Evolutionary conservation across 352 stramenopile species (phyloP).

Genomic region (Pythium inflatum): DNA sequence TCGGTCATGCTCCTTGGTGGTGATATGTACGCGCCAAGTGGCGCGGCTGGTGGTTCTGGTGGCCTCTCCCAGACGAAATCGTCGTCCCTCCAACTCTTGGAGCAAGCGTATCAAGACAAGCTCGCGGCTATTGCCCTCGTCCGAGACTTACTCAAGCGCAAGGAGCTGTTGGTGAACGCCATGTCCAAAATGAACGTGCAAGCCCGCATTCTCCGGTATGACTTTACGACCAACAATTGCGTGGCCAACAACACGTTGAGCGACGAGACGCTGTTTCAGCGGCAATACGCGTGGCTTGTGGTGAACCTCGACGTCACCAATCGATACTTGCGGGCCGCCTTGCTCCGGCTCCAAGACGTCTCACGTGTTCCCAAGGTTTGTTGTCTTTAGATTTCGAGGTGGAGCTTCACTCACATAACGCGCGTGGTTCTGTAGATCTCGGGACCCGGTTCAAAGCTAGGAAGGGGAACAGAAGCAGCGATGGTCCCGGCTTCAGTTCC

Average conservation of each 20-base stretch:
- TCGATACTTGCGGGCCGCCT: slow-evolving; percentile 48
- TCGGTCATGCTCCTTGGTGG: slow-evolving; percentile 56
- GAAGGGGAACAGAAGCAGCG: not conserved
- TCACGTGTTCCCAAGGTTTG: slow-evolving; percentile 21
- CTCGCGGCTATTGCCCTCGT: slow-evolving; percentile 50
- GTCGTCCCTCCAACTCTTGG: slow-evolving; percentile 1
- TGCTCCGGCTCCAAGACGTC: slow-evolving; percentile 63
- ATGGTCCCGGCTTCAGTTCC: not conserved
- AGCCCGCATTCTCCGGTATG: slow-evolving; percentile 26
- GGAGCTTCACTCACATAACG: no score
- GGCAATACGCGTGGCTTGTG: slow-evolving; percentile 70
- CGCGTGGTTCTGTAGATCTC: not conserved
- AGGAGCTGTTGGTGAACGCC: slow-evolving; percentile 62
- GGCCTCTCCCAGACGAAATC: not conserved
- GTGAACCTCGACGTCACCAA: slow-evolving; percentile 76
- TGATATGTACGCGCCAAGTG: not conserved
- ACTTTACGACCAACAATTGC: slow-evolving; percentile 16
- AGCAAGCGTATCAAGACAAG: slow-evolving; percentile 42
- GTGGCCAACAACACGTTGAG: slow-evolving; percentile 26
- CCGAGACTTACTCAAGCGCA: slow-evolving; percentile 70
- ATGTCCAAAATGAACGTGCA: slow-evolving; percentile 56
- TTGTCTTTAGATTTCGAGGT: not conserved
- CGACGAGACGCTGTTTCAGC: slow-evolving; percentile 48
- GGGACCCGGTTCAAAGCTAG: not conserved
- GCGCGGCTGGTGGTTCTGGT: not conserved